These are phyloP conservation scores for Cystofilobasidium macerans DNA, from an alignment of 768 basidiomycete genomes.

Conservation along the genomic window DNA sequence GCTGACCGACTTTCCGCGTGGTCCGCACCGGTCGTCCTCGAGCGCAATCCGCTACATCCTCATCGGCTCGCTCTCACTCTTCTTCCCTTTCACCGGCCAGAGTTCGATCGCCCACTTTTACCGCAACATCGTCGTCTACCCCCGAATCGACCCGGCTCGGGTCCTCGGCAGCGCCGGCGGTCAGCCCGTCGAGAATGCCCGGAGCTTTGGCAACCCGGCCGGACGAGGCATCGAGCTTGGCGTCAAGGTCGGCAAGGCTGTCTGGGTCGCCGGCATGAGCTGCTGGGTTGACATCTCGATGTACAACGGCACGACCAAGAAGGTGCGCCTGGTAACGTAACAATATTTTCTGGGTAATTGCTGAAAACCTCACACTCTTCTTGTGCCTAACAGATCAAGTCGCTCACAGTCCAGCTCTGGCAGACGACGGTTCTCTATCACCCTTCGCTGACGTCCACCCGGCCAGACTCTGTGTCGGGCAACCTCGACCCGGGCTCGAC, in stretches of 20 bases:
- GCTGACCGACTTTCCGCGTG: conserved; percentile 52
- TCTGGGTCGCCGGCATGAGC: conserved; percentile 73
- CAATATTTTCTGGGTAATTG: too few relatives aligned
- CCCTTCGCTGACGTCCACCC: conserved; percentile 40
- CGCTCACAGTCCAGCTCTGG: conserved; percentile 52
- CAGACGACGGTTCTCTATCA: conserved; percentile 59
- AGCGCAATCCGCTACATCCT: conserved; percentile 57
- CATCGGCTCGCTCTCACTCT: conserved; percentile 53
- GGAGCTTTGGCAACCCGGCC: conserved; percentile 45
- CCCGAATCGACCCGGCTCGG: conserved; percentile 52
- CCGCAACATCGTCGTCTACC: conserved; percentile 67
- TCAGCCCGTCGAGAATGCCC: conserved; percentile 48
- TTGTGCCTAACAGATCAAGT: conserved; percentile 44
- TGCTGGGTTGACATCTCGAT: conserved; percentile 58
- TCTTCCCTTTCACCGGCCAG: conserved; percentile 50
- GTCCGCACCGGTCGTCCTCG: conserved; percentile 37
- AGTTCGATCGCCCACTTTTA: conserved; percentile 83
- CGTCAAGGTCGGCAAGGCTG: conserved; percentile 56
- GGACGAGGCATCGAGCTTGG: conserved; percentile 52
- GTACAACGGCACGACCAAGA: conserved; percentile 56
- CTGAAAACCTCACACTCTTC: neutral
- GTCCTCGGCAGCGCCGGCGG: conserved; percentile 53
- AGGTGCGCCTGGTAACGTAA: conserved; percentile 31
- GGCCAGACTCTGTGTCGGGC: conserved; percentile 1
- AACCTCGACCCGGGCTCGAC: conserved; percentile 50